Conservation (phyloP, 768 basidiomycete species). For the Megacollybia marginata region DNA sequence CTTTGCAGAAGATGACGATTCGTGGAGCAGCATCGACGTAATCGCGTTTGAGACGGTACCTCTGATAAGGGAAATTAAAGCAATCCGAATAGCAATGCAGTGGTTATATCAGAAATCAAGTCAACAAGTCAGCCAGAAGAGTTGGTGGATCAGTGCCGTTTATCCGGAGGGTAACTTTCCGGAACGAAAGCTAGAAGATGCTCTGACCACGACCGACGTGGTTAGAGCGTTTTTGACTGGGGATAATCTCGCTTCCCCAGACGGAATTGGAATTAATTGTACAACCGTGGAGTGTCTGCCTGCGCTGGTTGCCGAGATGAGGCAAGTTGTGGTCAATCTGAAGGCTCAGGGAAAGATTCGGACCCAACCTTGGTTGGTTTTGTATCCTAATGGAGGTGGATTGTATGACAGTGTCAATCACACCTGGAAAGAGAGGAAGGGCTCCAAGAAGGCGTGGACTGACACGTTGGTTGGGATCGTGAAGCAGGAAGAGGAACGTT, state of each 20-base stretch:
- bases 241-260: constrained; percentile 25
- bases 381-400: constrained; percentile 70
- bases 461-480: too few species aligned
- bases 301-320: constrained; percentile 30
- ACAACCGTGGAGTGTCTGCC: constrained; percentile 41
- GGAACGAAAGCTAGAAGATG: constrained; percentile 21
- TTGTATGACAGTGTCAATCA: constrained; percentile 39
- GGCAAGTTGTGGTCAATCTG: constrained; percentile 7
- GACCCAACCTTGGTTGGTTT: constrained; percentile 41
- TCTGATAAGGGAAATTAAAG: constrained; percentile 52
- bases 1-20: constrained; percentile 37
- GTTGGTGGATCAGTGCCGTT: constrained; percentile 72
- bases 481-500: neutral
- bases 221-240: constrained; percentile 30
- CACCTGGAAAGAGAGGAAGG: constrained; percentile 29
- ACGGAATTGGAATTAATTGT: constrained; percentile 72
- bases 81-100: constrained; percentile 55
- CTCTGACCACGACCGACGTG: constrained; percentile 30
- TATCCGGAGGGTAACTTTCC: constrained; percentile 46
- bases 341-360: too few species aligned
- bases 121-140: constrained; percentile 29
- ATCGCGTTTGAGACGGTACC: constrained; percentile 80
- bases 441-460: neutral
- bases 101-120: constrained; percentile 20
- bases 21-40: constrained; percentile 53